These are phyloP conservation scores for Spergularia azorica DNA, from an alignment of 179 eudicot species.

Conservation along the genomic window DNA sequence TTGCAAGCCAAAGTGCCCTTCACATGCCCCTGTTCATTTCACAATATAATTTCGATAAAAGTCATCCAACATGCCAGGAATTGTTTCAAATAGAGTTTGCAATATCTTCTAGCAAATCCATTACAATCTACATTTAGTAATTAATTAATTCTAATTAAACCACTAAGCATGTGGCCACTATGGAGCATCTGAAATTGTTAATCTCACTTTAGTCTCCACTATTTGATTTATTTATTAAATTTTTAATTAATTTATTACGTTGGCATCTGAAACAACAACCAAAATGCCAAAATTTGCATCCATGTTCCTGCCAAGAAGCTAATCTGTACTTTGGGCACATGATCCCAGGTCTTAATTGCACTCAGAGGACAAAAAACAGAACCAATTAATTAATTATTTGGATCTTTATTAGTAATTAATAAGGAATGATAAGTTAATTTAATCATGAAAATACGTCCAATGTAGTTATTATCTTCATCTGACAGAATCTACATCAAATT, in stretches of 20 bases:
- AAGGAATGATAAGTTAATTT: too few relatives aligned
- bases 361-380: not conserved
- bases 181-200: slow-evolving; percentile 18
- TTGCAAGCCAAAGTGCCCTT: slow-evolving; percentile 28
- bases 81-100: slow-evolving; percentile 13
- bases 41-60: not conserved
- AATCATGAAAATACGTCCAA: too few relatives aligned
- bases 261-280: slow-evolving; percentile 30
- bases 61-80: slow-evolving; percentile 32
- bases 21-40: slow-evolving; percentile 27
- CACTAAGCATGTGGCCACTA: slow-evolving; percentile 41
- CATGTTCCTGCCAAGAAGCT: slow-evolving; percentile 22
- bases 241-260: not conserved
- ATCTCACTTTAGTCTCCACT: slow-evolving; percentile 23
- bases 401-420: not conserved
- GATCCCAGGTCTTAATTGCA: slow-evolving; percentile 33
- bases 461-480: too few relatives aligned
- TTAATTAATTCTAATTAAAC: slow-evolving; percentile 19
- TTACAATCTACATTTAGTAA: slow-evolving; percentile 21
- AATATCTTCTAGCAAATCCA: slow-evolving; percentile 26
- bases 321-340: slow-evolving; percentile 30
- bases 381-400: not conserved
- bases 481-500: too few relatives aligned
- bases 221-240: not conserved
- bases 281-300: slow-evolving; percentile 29